Evolutionary conservation across 495 filamentous ascomycete genomes (phyloP).

Genomic region (Jackrogersella minutella): DNA sequence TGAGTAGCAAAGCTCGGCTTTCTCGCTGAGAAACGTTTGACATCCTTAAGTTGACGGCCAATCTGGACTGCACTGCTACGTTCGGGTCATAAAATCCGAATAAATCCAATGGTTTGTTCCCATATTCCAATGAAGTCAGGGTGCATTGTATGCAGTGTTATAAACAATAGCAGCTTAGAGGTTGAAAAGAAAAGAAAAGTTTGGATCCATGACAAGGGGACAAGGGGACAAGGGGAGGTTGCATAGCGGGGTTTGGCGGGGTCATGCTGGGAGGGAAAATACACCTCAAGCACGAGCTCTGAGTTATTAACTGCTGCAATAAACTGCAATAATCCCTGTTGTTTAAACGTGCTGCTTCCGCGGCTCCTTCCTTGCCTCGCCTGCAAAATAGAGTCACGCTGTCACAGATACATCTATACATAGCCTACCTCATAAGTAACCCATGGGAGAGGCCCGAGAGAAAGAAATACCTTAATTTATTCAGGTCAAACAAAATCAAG

Average conservation of each 20-base stretch:
- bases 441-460: not conserved
- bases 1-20: not conserved
- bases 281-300: conserved; percentile 36
- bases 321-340: conserved; percentile 19
- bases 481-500: conserved; percentile 1
- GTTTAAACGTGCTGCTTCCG: conserved; percentile 9
- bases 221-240: not conserved
- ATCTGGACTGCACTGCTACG: conserved; percentile 10
- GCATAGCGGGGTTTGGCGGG: conserved; percentile 39
- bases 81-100: conserved; percentile 26
- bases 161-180: conserved; percentile 1
- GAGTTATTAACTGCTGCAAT: conserved; percentile 34
- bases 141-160: not conserved
- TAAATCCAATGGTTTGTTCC: conserved; percentile 17
- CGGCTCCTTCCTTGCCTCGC: conserved; percentile 25
- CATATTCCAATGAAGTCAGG: conserved; percentile 14
- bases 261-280: conserved; percentile 11
- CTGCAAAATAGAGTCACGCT: conserved; percentile 21
- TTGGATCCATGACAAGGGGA: conserved; percentile 29
- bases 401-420: conserved; percentile 7
- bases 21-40: not conserved
- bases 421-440: too few relatives aligned
- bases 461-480: not conserved
- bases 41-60: conserved; percentile 1
- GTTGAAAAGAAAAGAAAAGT: not conserved